phyloP scores from a whole-genome alignment of 2,329 filamentous ascomycete species.

The Cladosporium sp. region DNA sequence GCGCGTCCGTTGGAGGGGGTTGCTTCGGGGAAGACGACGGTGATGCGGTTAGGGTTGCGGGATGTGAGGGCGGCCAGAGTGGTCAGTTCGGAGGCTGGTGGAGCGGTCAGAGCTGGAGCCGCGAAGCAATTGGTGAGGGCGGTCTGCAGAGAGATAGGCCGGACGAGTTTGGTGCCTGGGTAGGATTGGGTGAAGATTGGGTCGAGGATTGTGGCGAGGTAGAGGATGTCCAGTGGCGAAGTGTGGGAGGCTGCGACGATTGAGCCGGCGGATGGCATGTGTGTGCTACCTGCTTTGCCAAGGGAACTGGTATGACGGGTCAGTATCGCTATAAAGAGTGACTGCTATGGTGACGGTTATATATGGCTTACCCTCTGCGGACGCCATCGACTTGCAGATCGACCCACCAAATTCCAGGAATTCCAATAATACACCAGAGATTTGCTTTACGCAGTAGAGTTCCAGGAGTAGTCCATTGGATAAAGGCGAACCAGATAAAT shows the following conservation, averaged over 20 bases:
- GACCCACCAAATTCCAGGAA: conserved; percentile 96
- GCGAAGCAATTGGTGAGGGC: conserved; percentile 61
- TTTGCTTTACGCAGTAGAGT: conserved; percentile 71
- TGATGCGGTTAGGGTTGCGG: conserved; percentile 66
- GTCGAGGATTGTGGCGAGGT: conserved; percentile 93
- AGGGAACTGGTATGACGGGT: conserved; percentile 50
- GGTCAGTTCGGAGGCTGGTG: conserved; percentile 32
- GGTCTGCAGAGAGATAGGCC: conserved; percentile 69
- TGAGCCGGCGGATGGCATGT: conserved; percentile 72
- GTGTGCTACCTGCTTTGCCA: conserved; percentile 58
- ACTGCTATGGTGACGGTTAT: background rate
- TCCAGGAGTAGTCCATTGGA: conserved; percentile 71
- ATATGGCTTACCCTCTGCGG: conserved; percentile 65
- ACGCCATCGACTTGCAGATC: conserved; percentile 98
- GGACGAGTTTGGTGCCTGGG: conserved; percentile 66
- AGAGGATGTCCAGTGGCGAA: conserved; percentile 86
- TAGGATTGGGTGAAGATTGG: conserved; percentile 88
- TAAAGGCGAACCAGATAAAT: conserved; percentile 29
- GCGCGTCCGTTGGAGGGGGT: conserved; percentile 91
- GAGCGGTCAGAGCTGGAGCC: conserved; percentile 21
- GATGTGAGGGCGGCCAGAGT: conserved; percentile 51
- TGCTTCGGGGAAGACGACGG: conserved; percentile 89
- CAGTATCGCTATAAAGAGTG: background rate
- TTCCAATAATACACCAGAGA: conserved; percentile 80
- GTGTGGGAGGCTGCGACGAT: conserved; percentile 90